Percentiles rank a stretch among this genome's conserved stretches.
phyloP scores from a whole-genome alignment of 2,329 filamentous ascomycete genomes.

The Paracamarosporium sp. region DNA sequence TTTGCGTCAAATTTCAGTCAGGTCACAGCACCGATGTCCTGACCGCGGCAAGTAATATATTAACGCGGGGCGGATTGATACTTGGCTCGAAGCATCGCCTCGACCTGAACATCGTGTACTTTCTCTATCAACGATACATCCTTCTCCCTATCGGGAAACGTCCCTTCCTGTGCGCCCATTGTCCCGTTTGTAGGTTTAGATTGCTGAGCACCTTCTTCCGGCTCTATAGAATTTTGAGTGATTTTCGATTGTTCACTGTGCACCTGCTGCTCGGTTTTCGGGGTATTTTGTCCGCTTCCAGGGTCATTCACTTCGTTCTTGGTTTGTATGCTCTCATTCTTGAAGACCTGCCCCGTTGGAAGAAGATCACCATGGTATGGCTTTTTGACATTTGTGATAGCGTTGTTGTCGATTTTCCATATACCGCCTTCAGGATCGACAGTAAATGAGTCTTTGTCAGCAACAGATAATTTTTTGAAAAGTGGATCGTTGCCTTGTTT shows the following conservation, averaged over 20 bases:
- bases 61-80: slow-evolving; percentile 9
- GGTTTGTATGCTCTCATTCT: background rate
- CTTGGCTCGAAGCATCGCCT: slow-evolving; percentile 19
- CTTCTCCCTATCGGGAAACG: background rate
- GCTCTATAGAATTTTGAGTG: background rate
- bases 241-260: background rate
- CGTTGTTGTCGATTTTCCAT: slow-evolving; percentile 40
- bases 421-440: slow-evolving; percentile 34
- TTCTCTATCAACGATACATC: background rate
- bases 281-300: background rate
- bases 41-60: background rate
- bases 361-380: slow-evolving; percentile 38
- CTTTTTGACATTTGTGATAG: slow-evolving; percentile 25
- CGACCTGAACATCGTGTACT: slow-evolving; percentile 13
- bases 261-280: background rate
- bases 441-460: slow-evolving; percentile 27
- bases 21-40: background rate
- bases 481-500: slow-evolving; percentile 33
- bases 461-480: slow-evolving; percentile 30
- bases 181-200: background rate
- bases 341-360: slow-evolving; percentile 28
- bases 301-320: background rate
- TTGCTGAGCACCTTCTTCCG: background rate
- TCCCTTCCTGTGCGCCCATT: background rate
- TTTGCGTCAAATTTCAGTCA: no score